Conservation (phyloP, 2,329 filamentous ascomycete species). For the Penicillium sp. region DNA sequence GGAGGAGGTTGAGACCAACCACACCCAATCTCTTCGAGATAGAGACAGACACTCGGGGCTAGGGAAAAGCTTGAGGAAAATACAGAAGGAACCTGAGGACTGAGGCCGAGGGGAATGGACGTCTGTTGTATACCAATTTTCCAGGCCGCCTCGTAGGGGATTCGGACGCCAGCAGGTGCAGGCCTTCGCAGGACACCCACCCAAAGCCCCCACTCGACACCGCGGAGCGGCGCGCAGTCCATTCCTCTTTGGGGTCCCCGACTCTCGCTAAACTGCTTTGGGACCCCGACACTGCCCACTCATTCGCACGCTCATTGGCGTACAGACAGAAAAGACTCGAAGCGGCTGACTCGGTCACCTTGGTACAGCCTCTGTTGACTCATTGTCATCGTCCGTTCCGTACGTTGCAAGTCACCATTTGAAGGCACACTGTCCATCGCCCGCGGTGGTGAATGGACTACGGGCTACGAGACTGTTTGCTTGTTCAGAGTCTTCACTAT, state of each 20-base stretch:
- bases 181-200: background rate
- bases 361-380: conserved; percentile 4
- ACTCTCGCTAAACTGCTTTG: conserved; percentile 22
- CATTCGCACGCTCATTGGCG: conserved; percentile 1
- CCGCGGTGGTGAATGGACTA: too few species aligned
- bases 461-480: too few species aligned
- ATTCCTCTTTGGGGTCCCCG: conserved; percentile 26
- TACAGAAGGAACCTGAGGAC: conserved; percentile 19
- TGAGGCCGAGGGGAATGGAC: conserved; percentile 8
- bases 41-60: background rate
- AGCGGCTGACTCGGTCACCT: background rate
- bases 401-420: too few species aligned
- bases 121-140: conserved; percentile 3
- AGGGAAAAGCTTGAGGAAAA: conserved; percentile 8
- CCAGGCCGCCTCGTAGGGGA: too few species aligned
- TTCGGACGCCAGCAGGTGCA: background rate
- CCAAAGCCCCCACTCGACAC: background rate
- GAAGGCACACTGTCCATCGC: too few species aligned
- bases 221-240: conserved; percentile 3
- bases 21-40: background rate
- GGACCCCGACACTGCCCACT: conserved; percentile 19
- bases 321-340: background rate
- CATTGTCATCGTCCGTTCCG: background rate
- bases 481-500: too few species aligned
- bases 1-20: background rate